Conservation (phyloP, 345 rosid species). For the Citrus hindsii region DNA sequence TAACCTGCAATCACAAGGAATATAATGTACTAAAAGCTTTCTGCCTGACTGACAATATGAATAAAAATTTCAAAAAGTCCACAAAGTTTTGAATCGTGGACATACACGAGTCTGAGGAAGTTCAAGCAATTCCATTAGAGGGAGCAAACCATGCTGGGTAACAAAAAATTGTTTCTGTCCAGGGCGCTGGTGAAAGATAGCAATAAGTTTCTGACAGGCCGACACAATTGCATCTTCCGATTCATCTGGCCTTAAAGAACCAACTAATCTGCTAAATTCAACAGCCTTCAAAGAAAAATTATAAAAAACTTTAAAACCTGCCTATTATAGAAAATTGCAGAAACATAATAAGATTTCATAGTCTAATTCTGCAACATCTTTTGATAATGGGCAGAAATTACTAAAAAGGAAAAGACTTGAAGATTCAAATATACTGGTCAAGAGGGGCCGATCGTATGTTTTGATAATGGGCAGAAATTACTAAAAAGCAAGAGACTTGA, state of each 20-base stretch:
- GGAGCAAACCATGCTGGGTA: constrained; percentile 92
- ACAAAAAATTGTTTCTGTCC: constrained; percentile 84
- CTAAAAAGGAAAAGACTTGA: neutral
- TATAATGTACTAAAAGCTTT: constrained; percentile 12
- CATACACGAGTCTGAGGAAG: constrained; percentile 83
- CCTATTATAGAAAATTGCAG: constrained; percentile 6
- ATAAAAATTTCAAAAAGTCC: neutral
- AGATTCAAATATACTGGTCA: neutral
- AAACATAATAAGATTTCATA: neutral
- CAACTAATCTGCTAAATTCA: constrained; percentile 83
- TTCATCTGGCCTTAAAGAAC: constrained; percentile 74
- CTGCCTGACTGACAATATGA: neutral
- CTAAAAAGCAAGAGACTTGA: neutral
- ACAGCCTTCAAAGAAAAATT: constrained; percentile 64
- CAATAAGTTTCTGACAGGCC: constrained; percentile 75
- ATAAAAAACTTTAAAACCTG: constrained; percentile 15
- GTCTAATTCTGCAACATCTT: neutral
- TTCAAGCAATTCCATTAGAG: constrained; percentile 85
- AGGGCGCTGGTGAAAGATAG: constrained; percentile 81
- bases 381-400: neutral
- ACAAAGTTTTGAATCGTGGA: constrained; percentile 11
- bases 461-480: neutral
- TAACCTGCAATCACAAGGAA: constrained; percentile 56
- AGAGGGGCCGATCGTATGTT: neutral
- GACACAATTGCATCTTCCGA: constrained; percentile 90